Conservation (phyloP, 2,329 filamentous ascomycete genomes). For the Colletotrichum euphorbiae region DNA sequence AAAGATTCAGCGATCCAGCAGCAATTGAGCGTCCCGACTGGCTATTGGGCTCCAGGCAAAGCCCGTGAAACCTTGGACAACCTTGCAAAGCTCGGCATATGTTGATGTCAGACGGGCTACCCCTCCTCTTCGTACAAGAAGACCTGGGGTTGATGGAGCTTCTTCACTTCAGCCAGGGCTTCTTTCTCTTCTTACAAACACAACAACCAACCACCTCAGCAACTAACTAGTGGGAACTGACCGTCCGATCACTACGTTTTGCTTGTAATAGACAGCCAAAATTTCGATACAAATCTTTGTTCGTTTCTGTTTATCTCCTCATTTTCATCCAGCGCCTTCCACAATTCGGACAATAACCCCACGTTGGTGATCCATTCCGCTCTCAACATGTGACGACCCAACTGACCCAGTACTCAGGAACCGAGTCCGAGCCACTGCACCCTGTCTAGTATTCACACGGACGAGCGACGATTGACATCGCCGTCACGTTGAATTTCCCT, state of each 20-base stretch:
- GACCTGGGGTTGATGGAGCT: conserved; percentile 15
- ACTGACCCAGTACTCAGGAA: conserved; percentile 23
- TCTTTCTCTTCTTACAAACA: conserved; percentile 2
- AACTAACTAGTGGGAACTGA: neutral
- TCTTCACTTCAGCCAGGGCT: neutral
- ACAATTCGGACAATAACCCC: conserved; percentile 17
- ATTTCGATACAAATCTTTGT: neutral
- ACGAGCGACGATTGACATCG: conserved; percentile 16
- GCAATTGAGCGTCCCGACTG: conserved; percentile 25
- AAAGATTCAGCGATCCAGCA: conserved; percentile 25
- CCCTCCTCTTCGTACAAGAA: conserved; percentile 36
- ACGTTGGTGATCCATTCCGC: conserved; percentile 20
- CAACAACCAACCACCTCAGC: neutral
- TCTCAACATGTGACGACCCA: conserved; percentile 25
- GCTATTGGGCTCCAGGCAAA: neutral
- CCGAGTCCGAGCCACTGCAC: conserved; percentile 22
- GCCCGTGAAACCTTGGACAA: conserved; percentile 35
- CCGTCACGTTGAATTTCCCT: conserved; percentile 4
- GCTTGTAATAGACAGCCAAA: conserved; percentile 14
- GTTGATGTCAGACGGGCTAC: conserved; percentile 34
- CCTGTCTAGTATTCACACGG: conserved; percentile 13
- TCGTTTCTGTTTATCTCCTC: neutral
- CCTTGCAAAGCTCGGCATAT: conserved; percentile 36
- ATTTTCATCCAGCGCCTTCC: conserved; percentile 1
- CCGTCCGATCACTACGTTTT: neutral